Evolutionary conservation across 176 grass and related monocot genomes (phyloP).

Genomic region (Areca catechu): DNA sequence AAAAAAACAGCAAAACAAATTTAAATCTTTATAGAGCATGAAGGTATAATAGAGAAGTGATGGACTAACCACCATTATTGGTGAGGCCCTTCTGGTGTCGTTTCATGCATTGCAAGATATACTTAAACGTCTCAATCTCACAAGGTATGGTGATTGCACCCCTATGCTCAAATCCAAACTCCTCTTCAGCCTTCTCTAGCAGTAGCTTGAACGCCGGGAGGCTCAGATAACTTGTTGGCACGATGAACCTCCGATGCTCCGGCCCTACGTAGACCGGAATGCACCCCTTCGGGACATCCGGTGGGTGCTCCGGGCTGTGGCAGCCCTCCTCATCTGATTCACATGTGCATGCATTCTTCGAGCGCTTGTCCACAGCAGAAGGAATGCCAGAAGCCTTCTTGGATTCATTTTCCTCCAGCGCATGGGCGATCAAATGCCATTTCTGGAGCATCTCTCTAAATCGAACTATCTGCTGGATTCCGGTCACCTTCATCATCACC

Average conservation of each 20-base stretch:
- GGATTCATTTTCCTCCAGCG: background rate
- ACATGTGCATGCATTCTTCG: constrained; percentile 24
- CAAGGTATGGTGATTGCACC: constrained; percentile 69
- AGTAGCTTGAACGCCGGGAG: constrained; percentile 71
- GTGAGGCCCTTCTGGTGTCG: constrained; percentile 30
- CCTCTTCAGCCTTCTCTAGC: constrained; percentile 75
- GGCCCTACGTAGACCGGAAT: constrained; percentile 54
- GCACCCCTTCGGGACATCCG: constrained; percentile 48
- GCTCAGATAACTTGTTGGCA: constrained; percentile 61
- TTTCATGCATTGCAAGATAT: constrained; percentile 81
- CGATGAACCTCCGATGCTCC: constrained; percentile 71
- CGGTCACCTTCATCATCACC: constrained; percentile 32
- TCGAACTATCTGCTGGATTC: constrained; percentile 43
- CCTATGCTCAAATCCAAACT: constrained; percentile 54
- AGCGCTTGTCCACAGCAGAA: constrained; percentile 25
- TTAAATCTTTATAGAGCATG: too few species aligned
- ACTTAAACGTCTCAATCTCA: constrained; percentile 75
- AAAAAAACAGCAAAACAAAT: too few species aligned
- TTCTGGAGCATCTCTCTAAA: constrained; percentile 62
- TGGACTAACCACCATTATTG: constrained; percentile 21
- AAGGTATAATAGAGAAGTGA: too few species aligned
- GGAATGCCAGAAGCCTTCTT: constrained; percentile 24
- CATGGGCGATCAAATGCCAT: constrained; percentile 40
- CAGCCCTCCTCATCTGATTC: constrained; percentile 49
- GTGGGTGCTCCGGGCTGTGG: constrained; percentile 44